Conservation (phyloP, 2,329 filamentous ascomycete species). For the Nemania bipapillata region DNA sequence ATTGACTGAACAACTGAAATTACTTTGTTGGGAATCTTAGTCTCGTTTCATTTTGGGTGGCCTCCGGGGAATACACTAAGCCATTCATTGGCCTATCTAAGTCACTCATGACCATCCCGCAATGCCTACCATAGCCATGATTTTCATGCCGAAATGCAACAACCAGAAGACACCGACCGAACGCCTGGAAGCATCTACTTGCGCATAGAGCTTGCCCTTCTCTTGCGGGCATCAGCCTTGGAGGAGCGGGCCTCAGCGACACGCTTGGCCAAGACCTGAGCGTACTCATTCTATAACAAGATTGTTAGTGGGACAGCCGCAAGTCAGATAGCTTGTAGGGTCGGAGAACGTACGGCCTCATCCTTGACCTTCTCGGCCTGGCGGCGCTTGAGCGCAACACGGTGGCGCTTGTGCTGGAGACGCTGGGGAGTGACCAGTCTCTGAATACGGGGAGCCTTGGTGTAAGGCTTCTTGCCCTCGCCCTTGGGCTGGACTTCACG, state of each 20-base stretch:
- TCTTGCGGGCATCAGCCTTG: conserved; percentile 95
- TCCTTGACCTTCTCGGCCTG: conserved; percentile 97
- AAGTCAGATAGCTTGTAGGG: background rate
- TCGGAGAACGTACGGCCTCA: conserved; percentile 81
- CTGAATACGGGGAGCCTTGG: conserved; percentile 99
- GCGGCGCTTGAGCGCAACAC: conserved; percentile 97
- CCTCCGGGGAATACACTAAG: conserved; percentile 47
- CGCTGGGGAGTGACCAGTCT: conserved; percentile 99
- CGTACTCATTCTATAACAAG: conserved; percentile 86
- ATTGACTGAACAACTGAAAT: background rate
- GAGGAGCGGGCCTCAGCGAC: conserved; percentile 94
- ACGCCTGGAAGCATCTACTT: conserved; percentile 71
- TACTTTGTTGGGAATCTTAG: conserved; percentile 44
- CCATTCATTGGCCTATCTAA: conserved; percentile 49
- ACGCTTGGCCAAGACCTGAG: conserved; percentile 95
- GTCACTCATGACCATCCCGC: conserved; percentile 45
- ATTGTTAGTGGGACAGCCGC: conserved; percentile 52
- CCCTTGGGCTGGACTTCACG: conserved; percentile 97
- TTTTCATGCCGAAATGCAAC: conserved; percentile 53
- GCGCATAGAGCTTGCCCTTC: conserved; percentile 93
- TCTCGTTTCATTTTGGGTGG: conserved; percentile 47
- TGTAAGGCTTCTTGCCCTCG: conserved; percentile 97
- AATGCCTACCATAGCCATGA: conserved; percentile 46
- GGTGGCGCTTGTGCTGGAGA: conserved; percentile 99
- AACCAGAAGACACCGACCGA: conserved; percentile 53